Conservation (phyloP, 257 asterid species). For the Hygrophila difformis region DNA sequence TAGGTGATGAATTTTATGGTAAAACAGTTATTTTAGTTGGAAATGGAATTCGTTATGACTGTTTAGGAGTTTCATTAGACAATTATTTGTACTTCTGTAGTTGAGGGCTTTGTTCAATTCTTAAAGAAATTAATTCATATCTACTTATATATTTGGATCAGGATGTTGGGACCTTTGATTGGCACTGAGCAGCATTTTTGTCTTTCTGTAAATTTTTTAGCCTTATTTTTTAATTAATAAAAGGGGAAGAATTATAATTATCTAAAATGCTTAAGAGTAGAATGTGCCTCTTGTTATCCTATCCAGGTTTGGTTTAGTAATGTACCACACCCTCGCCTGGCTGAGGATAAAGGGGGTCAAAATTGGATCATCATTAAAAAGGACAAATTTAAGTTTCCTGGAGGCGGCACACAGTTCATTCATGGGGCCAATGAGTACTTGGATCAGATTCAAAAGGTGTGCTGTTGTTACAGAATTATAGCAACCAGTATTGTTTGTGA, state of each 20-base stretch:
- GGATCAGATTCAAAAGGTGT: constrained; percentile 87
- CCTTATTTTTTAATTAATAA: too few relatives aligned
- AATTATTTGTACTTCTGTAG: not conserved
- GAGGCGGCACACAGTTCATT: constrained; percentile 95
- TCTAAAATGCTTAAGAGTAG: too few relatives aligned
- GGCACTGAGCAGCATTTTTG: not conserved
- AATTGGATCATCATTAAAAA: constrained; percentile 76
- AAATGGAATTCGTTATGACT: constrained; percentile 6
- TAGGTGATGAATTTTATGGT: constrained; percentile 6
- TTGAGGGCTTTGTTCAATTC: not conserved
- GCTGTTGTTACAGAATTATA: not conserved
- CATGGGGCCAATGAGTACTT: constrained; percentile 91
- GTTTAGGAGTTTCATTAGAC: constrained; percentile 2
- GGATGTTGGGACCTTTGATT: constrained; percentile 8
- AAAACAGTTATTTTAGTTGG: not conserved
- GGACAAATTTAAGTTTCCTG: constrained; percentile 94
- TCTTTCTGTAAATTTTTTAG: too few relatives aligned
- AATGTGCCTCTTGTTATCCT: not conserved
- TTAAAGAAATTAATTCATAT: not conserved
- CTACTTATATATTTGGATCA: constrained; percentile 1
- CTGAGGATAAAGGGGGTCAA: constrained; percentile 94
- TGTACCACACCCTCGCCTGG: constrained; percentile 90
- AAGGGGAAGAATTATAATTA: too few relatives aligned
- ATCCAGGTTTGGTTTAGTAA: constrained; percentile 93
- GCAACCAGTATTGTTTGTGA: not conserved